Conservation (phyloP, 352 stramenopile species). For the Phytophthora aleatoria region DNA sequence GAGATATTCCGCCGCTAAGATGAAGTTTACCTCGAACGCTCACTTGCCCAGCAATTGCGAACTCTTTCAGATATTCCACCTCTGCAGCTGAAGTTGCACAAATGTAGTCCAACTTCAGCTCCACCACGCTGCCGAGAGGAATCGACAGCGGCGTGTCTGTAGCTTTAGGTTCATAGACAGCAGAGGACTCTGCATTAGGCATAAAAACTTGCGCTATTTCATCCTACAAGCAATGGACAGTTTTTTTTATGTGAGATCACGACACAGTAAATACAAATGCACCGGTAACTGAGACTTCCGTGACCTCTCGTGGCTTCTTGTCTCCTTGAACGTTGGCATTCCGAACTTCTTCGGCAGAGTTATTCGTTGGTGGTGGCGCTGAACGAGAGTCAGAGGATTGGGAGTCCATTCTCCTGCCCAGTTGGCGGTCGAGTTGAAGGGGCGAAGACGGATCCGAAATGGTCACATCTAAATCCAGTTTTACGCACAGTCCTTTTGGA, state of each 20-base stretch:
- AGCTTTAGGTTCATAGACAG: background rate
- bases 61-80: slow-evolving; percentile 5
- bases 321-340: background rate
- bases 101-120: slow-evolving; percentile 19
- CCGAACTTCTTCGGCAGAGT: slow-evolving; percentile 4
- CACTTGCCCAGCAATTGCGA: background rate
- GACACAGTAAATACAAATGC: background rate
- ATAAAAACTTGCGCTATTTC: background rate
- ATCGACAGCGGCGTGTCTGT: background rate
- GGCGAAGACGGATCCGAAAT: slow-evolving; percentile 13
- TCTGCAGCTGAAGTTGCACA: slow-evolving; percentile 10
- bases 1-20: slow-evolving; percentile 6
- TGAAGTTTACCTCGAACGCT: slow-evolving; percentile 13
- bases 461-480: slow-evolving; percentile 18
- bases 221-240: background rate
- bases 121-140: slow-evolving; percentile 25
- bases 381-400: background rate
- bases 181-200: background rate
- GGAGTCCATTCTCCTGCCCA: background rate
- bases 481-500: slow-evolving; percentile 34
- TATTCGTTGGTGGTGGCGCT: background rate
- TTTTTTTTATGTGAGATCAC: slow-evolving; percentile 2
- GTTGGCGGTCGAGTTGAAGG: slow-evolving; percentile 3
- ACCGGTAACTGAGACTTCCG: background rate
- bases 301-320: background rate